These are phyloP conservation scores for Podila epicladia DNA, from an alignment of 192 early-diverging fungal species.

Conservation along the genomic window DNA sequence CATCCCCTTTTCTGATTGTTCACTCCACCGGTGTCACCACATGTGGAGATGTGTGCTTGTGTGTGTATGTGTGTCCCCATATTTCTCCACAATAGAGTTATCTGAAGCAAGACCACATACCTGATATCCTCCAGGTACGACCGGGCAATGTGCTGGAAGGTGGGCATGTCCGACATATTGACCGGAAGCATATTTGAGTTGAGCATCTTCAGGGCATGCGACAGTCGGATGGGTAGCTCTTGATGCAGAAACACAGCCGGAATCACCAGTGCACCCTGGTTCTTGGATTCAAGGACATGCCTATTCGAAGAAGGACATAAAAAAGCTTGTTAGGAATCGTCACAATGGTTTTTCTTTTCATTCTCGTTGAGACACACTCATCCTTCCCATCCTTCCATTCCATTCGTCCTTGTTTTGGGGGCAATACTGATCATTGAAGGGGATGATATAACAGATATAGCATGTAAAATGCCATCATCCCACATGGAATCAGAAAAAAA, in stretches of 20 bases:
- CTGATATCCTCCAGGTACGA: slow-evolving; percentile 63
- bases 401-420: no score
- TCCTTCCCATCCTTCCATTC: no score
- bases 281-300: slow-evolving; percentile 40
- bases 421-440: no score
- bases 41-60: no score
- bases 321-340: neutral
- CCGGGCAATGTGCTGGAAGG: slow-evolving; percentile 58
- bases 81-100: neutral
- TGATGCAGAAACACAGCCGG: slow-evolving; percentile 64
- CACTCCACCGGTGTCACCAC: neutral
- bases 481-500: no score
- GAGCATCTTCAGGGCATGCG: slow-evolving; percentile 61
- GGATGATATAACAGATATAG: no score
- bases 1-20: neutral
- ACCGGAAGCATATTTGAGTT: slow-evolving; percentile 54
- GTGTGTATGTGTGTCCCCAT: no score
- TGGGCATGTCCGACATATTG: slow-evolving; percentile 53
- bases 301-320: slow-evolving; percentile 4
- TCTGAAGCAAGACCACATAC: slow-evolving; percentile 40
- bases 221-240: slow-evolving; percentile 67
- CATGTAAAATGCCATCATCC: no score
- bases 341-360: neutral
- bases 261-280: slow-evolving; percentile 23
- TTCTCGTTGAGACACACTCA: neutral